These are phyloP conservation scores for Cutaneotrichosporon sp. DNA, from an alignment of 1,284 basidiomycete species.

Conservation along the genomic window DNA sequence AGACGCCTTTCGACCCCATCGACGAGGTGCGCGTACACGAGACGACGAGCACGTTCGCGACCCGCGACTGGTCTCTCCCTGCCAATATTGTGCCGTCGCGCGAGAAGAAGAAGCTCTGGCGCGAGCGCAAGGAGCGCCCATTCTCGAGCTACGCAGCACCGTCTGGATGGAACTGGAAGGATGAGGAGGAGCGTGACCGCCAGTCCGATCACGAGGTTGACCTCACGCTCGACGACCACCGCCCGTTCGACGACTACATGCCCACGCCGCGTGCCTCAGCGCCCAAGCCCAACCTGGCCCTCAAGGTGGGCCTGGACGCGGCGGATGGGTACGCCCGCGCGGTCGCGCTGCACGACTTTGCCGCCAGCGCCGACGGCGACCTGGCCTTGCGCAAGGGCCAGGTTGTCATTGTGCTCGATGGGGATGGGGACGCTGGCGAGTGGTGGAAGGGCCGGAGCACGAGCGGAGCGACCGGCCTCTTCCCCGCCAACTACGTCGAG, in stretches of 20 bases:
- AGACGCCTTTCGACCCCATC: conserved; percentile 19
- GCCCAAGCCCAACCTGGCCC: conserved; percentile 13
- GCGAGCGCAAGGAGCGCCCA: conserved; percentile 16
- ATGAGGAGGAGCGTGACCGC: conserved; percentile 1
- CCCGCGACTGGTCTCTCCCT: conserved; percentile 20
- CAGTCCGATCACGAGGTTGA: conserved; percentile 3
- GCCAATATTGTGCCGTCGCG: not conserved
- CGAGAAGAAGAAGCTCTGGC: conserved; percentile 7
- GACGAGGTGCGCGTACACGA: conserved; percentile 20
- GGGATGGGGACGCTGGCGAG: conserved; percentile 71
- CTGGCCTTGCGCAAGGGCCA: conserved; percentile 81
- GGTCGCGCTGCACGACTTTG: conserved; percentile 75
- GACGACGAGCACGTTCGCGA: conserved; percentile 15
- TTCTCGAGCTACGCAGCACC: conserved; percentile 15
- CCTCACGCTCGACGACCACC: not conserved
- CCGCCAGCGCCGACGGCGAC: conserved; percentile 73
- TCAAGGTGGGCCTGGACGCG: conserved; percentile 30
- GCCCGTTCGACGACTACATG: conserved; percentile 21
- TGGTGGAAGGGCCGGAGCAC: conserved; percentile 61
- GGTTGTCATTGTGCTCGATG: conserved; percentile 70
- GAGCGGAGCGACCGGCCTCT: conserved; percentile 57
- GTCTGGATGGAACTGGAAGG: conserved; percentile 9
- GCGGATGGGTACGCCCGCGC: conserved; percentile 60
- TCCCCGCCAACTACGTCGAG: conserved; percentile 62
- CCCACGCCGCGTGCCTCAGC: conserved; percentile 1